These are phyloP conservation scores for Lunasporangiospora selenospora DNA, from an alignment of 192 early-diverging fungal species.

Conservation along the genomic window DNA sequence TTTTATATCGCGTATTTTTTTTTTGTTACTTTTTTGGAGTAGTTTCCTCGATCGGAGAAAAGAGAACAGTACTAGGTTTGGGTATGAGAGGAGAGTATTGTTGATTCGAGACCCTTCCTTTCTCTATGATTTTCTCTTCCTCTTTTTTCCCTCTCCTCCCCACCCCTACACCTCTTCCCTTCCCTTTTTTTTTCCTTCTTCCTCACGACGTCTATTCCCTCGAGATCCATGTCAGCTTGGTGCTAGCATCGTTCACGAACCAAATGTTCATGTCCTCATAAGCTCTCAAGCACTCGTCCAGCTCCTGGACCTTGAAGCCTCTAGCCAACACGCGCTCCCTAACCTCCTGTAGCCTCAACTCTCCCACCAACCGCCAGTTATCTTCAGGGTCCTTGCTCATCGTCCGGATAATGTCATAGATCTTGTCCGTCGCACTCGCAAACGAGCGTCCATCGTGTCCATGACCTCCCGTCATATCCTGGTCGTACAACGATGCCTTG, in stretches of 20 bases:
- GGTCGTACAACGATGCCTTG: constrained; percentile 82
- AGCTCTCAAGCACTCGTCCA: constrained; percentile 73
- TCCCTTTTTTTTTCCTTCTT: not conserved
- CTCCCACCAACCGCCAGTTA: constrained; percentile 57
- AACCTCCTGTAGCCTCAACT: constrained; percentile 68
- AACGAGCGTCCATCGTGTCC: constrained; percentile 47
- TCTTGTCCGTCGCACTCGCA: constrained; percentile 63
- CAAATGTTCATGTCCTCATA: constrained; percentile 83
- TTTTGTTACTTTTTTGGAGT: not conserved
- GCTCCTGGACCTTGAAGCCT: constrained; percentile 80
- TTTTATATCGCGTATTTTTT: not conserved
- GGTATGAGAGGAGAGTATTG: too few relatives aligned
- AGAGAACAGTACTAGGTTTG: too few relatives aligned
- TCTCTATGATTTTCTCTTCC: not conserved
- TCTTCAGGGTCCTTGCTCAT: constrained; percentile 68
- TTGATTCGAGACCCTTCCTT: not conserved
- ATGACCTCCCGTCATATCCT: constrained; percentile 48
- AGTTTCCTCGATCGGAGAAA: too few relatives aligned
- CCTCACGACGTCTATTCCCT: constrained; percentile 11
- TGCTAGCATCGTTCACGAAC: constrained; percentile 64
- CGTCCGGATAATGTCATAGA: constrained; percentile 82
- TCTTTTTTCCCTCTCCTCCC: too few relatives aligned
- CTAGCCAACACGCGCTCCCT: constrained; percentile 74
- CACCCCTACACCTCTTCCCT: too few relatives aligned
- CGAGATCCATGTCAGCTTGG: constrained; percentile 52